Conservation (phyloP, 441 rosid species). For the Populus hybrid region DNA sequence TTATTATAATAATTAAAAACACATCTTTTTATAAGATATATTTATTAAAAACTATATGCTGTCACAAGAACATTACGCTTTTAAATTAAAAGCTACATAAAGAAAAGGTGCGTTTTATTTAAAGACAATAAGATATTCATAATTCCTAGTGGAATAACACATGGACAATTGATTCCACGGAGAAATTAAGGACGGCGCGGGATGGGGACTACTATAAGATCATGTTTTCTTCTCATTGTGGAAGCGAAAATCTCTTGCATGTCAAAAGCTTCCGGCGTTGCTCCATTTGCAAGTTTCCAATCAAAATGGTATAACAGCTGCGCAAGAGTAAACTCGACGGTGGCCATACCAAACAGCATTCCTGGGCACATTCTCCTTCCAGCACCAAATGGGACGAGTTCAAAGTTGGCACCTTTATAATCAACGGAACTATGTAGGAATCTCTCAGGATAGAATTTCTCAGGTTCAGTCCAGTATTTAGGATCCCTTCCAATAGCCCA, state of each 20-base stretch:
- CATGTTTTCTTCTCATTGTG: not conserved
- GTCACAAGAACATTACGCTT: no score
- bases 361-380: not conserved
- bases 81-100: no score
- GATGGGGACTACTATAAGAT: not conserved
- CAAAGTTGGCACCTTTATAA: not conserved
- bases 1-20: no score
- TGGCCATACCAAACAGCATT: not conserved
- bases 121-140: no score
- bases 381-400: slow-evolving; percentile 3
- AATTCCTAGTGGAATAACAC: no score
- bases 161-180: no score
- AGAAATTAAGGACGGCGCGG: not conserved
- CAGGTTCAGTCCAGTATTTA: not conserved
- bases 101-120: no score
- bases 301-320: no score
- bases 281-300: not conserved
- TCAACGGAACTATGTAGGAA: not conserved
- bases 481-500: not conserved
- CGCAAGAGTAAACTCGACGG: not conserved
- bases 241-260: not conserved
- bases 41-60: no score
- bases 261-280: not conserved
- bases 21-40: no score
- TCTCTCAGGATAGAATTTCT: not conserved